These are phyloP conservation scores for Colletotrichum tanaceti DNA, from an alignment of 2,329 filamentous ascomycete species.

Conservation along the genomic window DNA sequence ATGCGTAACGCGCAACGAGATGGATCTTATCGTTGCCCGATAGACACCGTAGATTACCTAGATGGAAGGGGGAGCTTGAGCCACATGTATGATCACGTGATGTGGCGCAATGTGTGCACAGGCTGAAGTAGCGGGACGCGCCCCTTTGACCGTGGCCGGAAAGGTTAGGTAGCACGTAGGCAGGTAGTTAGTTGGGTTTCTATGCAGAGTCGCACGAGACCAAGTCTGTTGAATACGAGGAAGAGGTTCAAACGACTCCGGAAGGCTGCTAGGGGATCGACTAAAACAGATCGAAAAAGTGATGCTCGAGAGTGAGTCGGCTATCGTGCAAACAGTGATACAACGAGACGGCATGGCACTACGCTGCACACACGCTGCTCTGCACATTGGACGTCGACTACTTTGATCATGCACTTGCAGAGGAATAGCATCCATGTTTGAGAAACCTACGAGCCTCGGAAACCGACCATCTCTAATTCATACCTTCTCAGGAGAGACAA, in stretches of 20 bases:
- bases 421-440: constrained; percentile 24
- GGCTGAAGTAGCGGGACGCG: not conserved
- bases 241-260: too few relatives aligned
- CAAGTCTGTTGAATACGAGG: too few relatives aligned
- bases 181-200: too few relatives aligned
- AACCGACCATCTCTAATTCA: constrained; percentile 22
- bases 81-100: not conserved
- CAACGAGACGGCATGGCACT: too few relatives aligned
- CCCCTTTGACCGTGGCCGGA: not conserved
- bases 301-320: too few relatives aligned
- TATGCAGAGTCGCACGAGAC: too few relatives aligned
- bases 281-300: too few relatives aligned
- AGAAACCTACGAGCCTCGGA: constrained; percentile 8
- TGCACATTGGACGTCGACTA: not conserved
- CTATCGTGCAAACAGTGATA: too few relatives aligned
- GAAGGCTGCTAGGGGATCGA: too few relatives aligned
- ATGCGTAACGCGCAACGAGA: not conserved
- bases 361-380: too few relatives aligned
- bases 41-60: not conserved
- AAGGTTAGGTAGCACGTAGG: not conserved
- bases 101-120: not conserved
- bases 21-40: constrained; percentile 6
- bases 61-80: not conserved
- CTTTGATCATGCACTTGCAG: not conserved
- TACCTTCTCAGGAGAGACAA: constrained; percentile 23